These are phyloP conservation scores for Phytopythium mirpurense DNA, from an alignment of 352 stramenopile species.

Conservation along the genomic window DNA sequence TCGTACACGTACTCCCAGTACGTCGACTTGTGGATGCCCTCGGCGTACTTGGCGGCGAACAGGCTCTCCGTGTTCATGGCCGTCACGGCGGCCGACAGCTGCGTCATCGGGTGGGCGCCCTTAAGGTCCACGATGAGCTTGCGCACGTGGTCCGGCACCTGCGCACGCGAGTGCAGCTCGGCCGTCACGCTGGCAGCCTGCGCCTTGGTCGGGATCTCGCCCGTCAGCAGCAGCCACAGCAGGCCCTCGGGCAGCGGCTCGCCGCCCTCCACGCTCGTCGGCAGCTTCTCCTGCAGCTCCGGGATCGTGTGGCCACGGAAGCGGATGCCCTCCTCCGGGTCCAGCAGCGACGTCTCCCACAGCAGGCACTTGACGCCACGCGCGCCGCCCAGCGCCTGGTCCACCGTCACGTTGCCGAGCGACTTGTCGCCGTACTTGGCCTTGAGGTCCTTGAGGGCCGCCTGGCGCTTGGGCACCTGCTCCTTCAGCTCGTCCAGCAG, in stretches of 20 bases:
- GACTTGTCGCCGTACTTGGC: slow-evolving; percentile 91
- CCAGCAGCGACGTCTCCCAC: slow-evolving; percentile 97
- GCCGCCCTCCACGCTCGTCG: slow-evolving; percentile 87
- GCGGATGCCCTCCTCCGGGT: slow-evolving; percentile 96
- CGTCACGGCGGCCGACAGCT: slow-evolving; percentile 94
- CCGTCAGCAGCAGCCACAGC: slow-evolving; percentile 97
- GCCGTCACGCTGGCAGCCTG: slow-evolving; percentile 94
- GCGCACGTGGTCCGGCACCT: slow-evolving; percentile 95
- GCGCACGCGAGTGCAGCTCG: slow-evolving; percentile 93
- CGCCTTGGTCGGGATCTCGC: slow-evolving; percentile 95
- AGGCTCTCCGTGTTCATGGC: slow-evolving; percentile 94
- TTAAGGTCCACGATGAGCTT: slow-evolving; percentile 95
- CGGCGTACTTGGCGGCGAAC: slow-evolving; percentile 96
- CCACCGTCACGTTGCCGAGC: slow-evolving; percentile 92
- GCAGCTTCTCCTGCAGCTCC: slow-evolving; percentile 95
- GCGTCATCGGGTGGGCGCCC: slow-evolving; percentile 99
- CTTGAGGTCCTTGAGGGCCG: slow-evolving; percentile 93
- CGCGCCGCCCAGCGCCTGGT: slow-evolving; percentile 96
- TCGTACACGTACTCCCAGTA: slow-evolving; percentile 98
- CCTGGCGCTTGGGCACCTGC: slow-evolving; percentile 89
- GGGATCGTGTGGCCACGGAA: slow-evolving; percentile 99
- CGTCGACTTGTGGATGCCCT: slow-evolving; percentile 96
- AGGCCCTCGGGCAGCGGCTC: slow-evolving; percentile 97
- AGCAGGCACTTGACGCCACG: slow-evolving; percentile 98
- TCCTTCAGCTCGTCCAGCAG: slow-evolving; percentile 84